Conservation (phyloP, 1,139 yeast genomes). For the Saccharomyces hybrid region DNA sequence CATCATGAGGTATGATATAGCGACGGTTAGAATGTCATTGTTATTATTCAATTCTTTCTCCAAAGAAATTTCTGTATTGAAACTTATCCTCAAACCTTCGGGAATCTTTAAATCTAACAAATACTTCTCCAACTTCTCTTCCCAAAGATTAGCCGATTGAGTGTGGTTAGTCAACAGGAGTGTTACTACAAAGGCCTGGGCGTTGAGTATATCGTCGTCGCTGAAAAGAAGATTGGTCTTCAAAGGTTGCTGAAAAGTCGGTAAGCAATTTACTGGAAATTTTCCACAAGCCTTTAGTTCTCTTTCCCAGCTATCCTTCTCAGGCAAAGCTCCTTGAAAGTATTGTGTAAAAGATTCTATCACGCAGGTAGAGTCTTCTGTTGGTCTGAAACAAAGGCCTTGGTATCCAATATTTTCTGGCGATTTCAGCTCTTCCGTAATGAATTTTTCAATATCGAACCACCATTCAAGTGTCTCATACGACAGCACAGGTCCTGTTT, state of each 20-base stretch:
- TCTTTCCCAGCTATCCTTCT: constrained; percentile 46
- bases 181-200: constrained; percentile 72
- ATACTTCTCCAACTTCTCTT: constrained; percentile 49
- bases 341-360: constrained; percentile 90
- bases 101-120: constrained; percentile 44
- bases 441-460: constrained; percentile 64
- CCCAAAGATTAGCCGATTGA: constrained; percentile 55
- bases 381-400: constrained; percentile 80
- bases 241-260: constrained; percentile 85
- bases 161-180: constrained; percentile 51
- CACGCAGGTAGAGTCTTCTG: constrained; percentile 65
- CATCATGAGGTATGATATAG: constrained; percentile 79
- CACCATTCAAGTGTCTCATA: constrained; percentile 80
- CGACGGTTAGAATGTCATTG: constrained; percentile 66
- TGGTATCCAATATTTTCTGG: constrained; percentile 36
- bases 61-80: constrained; percentile 74
- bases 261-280: constrained; percentile 88
- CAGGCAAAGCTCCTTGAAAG: constrained; percentile 62
- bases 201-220: constrained; percentile 47
- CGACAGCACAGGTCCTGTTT: constrained; percentile 53
- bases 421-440: constrained; percentile 32
- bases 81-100: constrained; percentile 56
- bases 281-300: constrained; percentile 54
- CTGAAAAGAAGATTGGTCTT: constrained; percentile 67
- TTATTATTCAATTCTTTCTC: constrained; percentile 78